phyloP scores from a whole-genome alignment of 148 eudicot genomes.

The Arctostaphylos glauca region DNA sequence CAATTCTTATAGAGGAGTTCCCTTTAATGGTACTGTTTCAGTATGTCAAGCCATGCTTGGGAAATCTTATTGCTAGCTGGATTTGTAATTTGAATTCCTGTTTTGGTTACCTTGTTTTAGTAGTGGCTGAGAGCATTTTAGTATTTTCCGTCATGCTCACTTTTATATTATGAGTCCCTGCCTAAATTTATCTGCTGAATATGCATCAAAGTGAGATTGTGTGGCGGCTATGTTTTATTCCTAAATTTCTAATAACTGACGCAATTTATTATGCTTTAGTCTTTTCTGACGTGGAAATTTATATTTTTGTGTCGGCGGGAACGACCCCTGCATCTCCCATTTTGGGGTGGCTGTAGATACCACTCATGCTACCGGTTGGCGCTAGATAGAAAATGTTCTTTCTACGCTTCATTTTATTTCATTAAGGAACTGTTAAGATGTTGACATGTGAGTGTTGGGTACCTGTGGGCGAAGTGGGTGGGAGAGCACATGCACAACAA shows the following conservation, averaged over 20 bases:
- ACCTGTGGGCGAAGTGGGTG: not conserved
- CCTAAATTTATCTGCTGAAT: not conserved
- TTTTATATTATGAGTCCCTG: not conserved
- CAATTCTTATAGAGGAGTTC: not conserved
- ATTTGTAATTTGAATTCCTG: slow-evolving; percentile 3
- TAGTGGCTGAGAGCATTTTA: not conserved
- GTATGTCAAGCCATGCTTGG: not conserved
- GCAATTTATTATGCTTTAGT: not conserved
- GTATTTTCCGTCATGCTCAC: not conserved
- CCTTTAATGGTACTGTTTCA: not conserved
- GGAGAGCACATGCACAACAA: too few species aligned
- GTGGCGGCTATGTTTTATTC: not conserved
- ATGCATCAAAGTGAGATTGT: not conserved
- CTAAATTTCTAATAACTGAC: not conserved
- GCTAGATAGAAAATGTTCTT: not conserved
- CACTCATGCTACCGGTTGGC: not conserved
- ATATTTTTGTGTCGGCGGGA: not conserved
- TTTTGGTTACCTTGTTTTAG: not conserved
- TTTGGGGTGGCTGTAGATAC: not conserved
- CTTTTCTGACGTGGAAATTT: not conserved
- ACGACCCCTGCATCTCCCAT: not conserved
- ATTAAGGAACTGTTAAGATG: not conserved
- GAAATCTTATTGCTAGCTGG: not conserved
- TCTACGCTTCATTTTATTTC: not conserved
- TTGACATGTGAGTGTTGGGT: not conserved